These are phyloP conservation scores for Annona squamosa DNA, from an alignment of 164 flowering plant species.

Conservation along the genomic window DNA sequence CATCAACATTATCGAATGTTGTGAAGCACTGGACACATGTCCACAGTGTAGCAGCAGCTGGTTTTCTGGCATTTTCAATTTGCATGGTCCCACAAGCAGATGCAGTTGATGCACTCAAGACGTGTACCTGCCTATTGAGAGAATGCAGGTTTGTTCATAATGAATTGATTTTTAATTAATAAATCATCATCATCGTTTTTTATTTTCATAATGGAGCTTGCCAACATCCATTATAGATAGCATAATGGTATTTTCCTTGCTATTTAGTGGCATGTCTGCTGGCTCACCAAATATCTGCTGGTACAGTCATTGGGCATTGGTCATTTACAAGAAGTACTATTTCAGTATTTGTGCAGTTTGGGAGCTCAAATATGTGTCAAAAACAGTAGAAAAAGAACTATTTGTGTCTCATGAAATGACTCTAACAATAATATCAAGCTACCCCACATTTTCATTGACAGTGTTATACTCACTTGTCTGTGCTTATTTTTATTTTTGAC, in stretches of 20 bases:
- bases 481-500: too few species aligned
- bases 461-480: too few species aligned
- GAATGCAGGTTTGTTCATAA: constrained; percentile 58
- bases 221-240: not conserved
- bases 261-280: not conserved
- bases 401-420: too few species aligned
- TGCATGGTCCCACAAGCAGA: constrained; percentile 50
- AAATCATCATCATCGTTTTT: too few species aligned
- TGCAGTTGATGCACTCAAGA: constrained; percentile 79
- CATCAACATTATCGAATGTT: constrained; percentile 9
- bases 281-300: too few species aligned
- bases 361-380: too few species aligned
- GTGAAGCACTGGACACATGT: constrained; percentile 34
- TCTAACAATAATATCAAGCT: too few species aligned
- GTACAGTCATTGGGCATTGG: not conserved
- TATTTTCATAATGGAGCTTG: not conserved
- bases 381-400: too few species aligned
- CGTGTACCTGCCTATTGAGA: constrained; percentile 69
- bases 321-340: not conserved
- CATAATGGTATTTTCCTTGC: not conserved
- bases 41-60: constrained; percentile 28
- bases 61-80: constrained; percentile 36
- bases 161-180: not conserved
- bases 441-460: too few species aligned
- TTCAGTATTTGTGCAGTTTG: too few species aligned